Base-by-base conservation (phyloP, 225 moss, liverwort and hornwort species). In the Pleurozium schreberi region DNA sequence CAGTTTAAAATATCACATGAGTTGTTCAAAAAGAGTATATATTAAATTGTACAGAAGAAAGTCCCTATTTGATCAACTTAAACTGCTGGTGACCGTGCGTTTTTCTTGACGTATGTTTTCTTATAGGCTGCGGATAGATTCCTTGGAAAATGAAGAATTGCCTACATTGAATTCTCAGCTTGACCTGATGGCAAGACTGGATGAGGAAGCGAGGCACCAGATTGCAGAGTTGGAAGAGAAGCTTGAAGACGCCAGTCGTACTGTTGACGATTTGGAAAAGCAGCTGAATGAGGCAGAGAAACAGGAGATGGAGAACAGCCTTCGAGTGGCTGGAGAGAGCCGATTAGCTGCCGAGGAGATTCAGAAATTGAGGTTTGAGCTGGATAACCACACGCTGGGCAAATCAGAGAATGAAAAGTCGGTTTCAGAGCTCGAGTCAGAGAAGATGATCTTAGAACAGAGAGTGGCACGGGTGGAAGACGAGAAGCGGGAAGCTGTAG, bases 241-340 rank as follows among this genome's bases (percentile, higher is more conserved):
- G 89, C 90, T 94, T 45, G 87, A 91, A 75, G 90, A 88, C 71
- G 55, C 61, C 49, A 82, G 63, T 45, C 84, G 74, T 81, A 58
- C 86, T 76, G 53, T 82, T 53, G 89, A 92, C 25, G 82, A 9
- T 87, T 76, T 93, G 53, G 88, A 92, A 42, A 86, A 90, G 55
- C 88, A 91, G 75, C 87, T 94, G 68, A 14, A 59, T 62, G 88
- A 85, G 57, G 71, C 66, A 34, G 77, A 90, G 55, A 82, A 93
- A 73, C 83, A 91, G 88, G 94, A 92, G 92, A 94, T 94, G 93
- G 93, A 93, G 85, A 87, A 60, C 85, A 81, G 73, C 78, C 92
- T 94, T 84, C 88, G 86, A 65, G 74, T 82, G 31, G 93, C 90
- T 81, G 93, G 89, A 84, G 92, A 94, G 82, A 92, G 66, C 61